A percentile compares a stretch with the other conserved stretches of the same genome.
Conservation (phyloP, 2,329 filamentous ascomycete genomes). For the Myriosclerotinia duriaeana region DNA sequence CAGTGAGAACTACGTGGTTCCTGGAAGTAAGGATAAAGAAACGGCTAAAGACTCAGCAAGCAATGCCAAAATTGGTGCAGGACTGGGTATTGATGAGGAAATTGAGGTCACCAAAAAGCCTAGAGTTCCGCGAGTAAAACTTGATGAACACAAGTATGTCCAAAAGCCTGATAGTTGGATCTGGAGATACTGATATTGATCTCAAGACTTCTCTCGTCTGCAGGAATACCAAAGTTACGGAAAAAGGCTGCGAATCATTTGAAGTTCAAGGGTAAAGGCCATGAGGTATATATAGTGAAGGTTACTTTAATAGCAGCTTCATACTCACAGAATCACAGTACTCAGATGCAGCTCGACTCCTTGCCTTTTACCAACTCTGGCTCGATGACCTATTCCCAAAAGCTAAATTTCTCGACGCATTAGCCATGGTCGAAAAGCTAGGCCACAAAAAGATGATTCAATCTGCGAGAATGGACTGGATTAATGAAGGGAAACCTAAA, state of each 20-base stretch:
- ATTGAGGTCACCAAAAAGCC: conserved; percentile 74
- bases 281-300: conserved; percentile 61
- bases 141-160: conserved; percentile 73
- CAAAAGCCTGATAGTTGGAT: neutral
- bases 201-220: conserved; percentile 73
- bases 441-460: conserved; percentile 82
- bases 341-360: conserved; percentile 74
- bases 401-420: conserved; percentile 86
- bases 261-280: conserved; percentile 87
- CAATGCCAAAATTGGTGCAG: conserved; percentile 50
- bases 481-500: conserved; percentile 69
- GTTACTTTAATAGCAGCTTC: neutral
- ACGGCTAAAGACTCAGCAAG: conserved; percentile 47
- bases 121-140: conserved; percentile 74
- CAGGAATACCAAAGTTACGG: conserved; percentile 80
- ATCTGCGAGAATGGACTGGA: conserved; percentile 75
- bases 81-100: conserved; percentile 81
- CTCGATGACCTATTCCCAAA: conserved; percentile 94
- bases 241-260: conserved; percentile 67
- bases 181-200: conserved; percentile 28
- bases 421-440: conserved; percentile 87
- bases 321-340: conserved; percentile 54
- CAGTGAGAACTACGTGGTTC: conserved; percentile 32
- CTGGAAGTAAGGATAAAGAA: conserved; percentile 31
- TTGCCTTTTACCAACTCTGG: conserved; percentile 95